Evolutionary conservation across 1,284 basidiomycete species (phyloP).

Genomic region (Cutaneotrichosporon sp.): DNA sequence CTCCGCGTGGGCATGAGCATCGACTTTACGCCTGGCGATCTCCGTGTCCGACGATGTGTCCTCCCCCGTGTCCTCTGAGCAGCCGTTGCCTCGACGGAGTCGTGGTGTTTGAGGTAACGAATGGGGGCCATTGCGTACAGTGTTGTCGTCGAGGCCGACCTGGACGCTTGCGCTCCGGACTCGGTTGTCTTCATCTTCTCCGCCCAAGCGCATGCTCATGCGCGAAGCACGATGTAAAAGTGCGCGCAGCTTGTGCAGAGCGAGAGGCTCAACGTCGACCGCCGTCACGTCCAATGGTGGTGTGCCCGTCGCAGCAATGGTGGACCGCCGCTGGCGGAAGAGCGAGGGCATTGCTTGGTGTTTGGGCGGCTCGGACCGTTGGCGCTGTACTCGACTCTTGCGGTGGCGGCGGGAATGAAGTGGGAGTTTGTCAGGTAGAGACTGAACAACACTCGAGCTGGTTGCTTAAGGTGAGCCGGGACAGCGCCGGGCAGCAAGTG

Average conservation of each 20-base stretch:
- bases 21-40: background rate
- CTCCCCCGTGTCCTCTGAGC: background rate
- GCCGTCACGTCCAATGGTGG: background rate
- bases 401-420: background rate
- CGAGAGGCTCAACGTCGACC: background rate
- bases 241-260: background rate
- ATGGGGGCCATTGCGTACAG: background rate
- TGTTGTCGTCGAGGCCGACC: background rate
- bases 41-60: background rate
- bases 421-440: background rate
- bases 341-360: background rate
- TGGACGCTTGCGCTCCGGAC: background rate
- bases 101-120: background rate
- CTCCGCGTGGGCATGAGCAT: background rate
- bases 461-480: no score
- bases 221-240: background rate
- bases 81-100: no score
- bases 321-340: background rate
- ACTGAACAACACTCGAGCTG: background rate
- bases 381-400: no score
- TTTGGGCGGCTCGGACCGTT: background rate
- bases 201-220: background rate
- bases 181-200: background rate
- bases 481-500: no score
- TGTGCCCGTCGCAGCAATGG: background rate